Conservation (phyloP, 345 rosid species). For the Syzygium aromaticum region DNA sequence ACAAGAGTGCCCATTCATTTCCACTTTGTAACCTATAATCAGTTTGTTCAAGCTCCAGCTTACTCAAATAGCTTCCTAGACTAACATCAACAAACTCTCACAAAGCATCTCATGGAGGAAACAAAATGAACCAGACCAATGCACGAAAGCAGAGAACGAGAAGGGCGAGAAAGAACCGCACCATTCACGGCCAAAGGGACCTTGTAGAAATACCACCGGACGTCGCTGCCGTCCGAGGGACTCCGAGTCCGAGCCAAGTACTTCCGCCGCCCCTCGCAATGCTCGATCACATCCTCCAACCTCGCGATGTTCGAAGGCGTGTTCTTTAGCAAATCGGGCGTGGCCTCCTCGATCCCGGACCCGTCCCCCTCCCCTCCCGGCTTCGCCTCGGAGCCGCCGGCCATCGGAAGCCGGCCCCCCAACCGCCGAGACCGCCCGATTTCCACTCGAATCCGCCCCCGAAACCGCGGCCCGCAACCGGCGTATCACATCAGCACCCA, state of each 20-base stretch:
- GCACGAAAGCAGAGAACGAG: not conserved
- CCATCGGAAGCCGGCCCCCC: not conserved
- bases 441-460: not conserved
- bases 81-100: not conserved
- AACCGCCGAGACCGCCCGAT: not conserved
- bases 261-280: conserved; percentile 69
- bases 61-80: not conserved
- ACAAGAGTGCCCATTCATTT: not conserved
- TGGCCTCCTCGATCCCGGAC: conserved; percentile 29
- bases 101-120: not conserved
- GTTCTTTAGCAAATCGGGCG: conserved; percentile 76
- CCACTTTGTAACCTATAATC: not conserved
- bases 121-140: not conserved
- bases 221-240: conserved; percentile 86
- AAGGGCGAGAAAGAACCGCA: conserved; percentile 12
- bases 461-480: not conserved
- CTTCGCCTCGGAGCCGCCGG: not conserved
- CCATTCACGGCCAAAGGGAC: conserved; percentile 74
- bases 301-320: conserved; percentile 88
- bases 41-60: not conserved
- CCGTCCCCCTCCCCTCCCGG: not conserved
- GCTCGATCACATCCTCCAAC: conserved; percentile 84
- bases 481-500: not conserved
- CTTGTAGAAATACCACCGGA: conserved; percentile 89
- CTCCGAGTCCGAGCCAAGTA: conserved; percentile 78